Evolutionary conservation across 2,329 filamentous ascomycete genomes (phyloP), one percentile per base, ranked within the genome.

Genomic region (Fusarium tupiense): DNA sequence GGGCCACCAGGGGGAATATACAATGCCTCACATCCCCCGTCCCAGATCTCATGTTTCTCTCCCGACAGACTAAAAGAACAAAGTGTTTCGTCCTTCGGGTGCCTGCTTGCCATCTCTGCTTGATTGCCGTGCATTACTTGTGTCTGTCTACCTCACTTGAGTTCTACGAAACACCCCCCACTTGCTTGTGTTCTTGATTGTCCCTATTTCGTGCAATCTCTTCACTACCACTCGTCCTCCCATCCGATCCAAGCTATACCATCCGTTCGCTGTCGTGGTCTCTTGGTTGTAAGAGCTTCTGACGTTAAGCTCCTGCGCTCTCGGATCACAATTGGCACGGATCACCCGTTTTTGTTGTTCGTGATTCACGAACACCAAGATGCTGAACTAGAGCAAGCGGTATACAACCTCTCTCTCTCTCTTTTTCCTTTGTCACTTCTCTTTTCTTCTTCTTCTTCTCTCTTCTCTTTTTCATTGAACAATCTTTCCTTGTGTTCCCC

Each of bases 341-440:
- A 59, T 64, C 47, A 65, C 58, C 67, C 29, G 44, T 71, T 54
- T 47, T 22, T 38, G 33, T 53, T 72, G 73, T 76, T 75, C 72
- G 77, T 78, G 77, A 78, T 58, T 78, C 77, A 77, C 76, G 52
- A 77, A 72, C 68, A 71, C 72, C 57, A 69, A 70, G 46, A 78
- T 78, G 77, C 70, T 65, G 54, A 76, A 67, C 38, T 76, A 74
- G 67, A 72, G 58, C 49, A 58, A 69, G 64, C 61, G 70, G 65
- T 74, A 70, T 58, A 75, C 61, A 71, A 59, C 64, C 49, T 70
- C 71, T 67, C 43, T 62, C 43, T 62, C 41, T 62, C 44, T 70
- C 63, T 70, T 70, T 72, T 73, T 65, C 64, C 67, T 66, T 77
- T 71, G 67, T 69, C 53, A 61, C 67, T 26, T 66, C 64, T 38